Conservation (phyloP, 1,284 basidiomycete genomes). For the Trichosporon coremiiforme region DNA sequence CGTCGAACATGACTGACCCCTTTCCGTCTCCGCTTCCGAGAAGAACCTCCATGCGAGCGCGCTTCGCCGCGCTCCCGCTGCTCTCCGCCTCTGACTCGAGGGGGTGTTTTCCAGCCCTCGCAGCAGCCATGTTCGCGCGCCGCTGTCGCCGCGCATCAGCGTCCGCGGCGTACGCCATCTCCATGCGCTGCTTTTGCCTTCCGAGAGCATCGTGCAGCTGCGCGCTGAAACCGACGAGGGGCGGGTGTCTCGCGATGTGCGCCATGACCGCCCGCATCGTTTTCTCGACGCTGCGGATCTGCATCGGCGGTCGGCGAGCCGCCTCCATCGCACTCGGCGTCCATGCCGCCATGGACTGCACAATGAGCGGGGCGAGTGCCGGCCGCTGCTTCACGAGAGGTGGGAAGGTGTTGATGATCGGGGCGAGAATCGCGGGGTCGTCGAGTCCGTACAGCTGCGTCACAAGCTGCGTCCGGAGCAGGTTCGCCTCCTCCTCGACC, state of each 20-base stretch:
- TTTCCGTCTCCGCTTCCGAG: conserved; percentile 30
- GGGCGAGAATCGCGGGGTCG: conserved; percentile 79
- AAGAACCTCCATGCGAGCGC: conserved; percentile 41
- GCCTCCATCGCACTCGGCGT: conserved; percentile 71
- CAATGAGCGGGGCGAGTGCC: conserved; percentile 70
- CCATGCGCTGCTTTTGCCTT: conserved; percentile 51
- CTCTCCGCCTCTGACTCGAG: conserved; percentile 47
- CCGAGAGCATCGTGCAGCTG: conserved; percentile 53
- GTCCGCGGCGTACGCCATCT: conserved; percentile 40
- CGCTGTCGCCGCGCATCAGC: conserved; percentile 36
- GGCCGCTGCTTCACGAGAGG: conserved; percentile 79
- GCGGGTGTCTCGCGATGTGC: conserved; percentile 66
- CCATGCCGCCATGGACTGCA: conserved; percentile 82
- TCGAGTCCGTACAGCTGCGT: conserved; percentile 74
- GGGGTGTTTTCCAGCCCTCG: conserved; percentile 34
- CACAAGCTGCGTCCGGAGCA: conserved; percentile 76
- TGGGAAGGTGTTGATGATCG: conserved; percentile 79
- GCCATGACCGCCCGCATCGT: conserved; percentile 76
- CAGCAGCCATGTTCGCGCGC: conserved; percentile 24
- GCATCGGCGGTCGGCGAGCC: conserved; percentile 61
- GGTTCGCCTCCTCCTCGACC: conserved; percentile 81
- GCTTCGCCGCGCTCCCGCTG: conserved; percentile 46
- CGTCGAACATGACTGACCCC: conserved; percentile 65
- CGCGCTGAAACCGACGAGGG: conserved; percentile 43
- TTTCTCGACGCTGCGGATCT: conserved; percentile 88